These are phyloP conservation scores for Peniophora sp. DNA, from an alignment of 1,284 basidiomycete genomes.

Conservation along the genomic window DNA sequence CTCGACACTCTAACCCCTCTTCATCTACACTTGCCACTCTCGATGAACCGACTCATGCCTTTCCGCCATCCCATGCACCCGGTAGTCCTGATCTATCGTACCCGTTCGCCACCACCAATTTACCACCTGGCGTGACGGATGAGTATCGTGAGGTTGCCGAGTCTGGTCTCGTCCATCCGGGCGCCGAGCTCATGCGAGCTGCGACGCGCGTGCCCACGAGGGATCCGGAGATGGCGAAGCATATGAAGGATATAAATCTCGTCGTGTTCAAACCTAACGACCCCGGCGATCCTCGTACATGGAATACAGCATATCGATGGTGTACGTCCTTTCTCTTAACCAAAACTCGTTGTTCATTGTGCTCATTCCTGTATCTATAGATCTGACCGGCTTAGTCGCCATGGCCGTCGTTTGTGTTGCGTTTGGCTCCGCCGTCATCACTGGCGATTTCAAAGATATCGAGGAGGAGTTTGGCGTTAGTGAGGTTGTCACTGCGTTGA, in stretches of 20 bases:
- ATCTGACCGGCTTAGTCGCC: conserved; percentile 37
- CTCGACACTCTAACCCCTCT: no score
- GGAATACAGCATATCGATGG: conserved; percentile 19
- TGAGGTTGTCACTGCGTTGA: conserved; percentile 18
- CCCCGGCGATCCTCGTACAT: conserved; percentile 27
- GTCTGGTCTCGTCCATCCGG: conserved; percentile 19
- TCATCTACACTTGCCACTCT: no score
- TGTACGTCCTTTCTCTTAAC: conserved; percentile 10
- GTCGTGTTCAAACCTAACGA: conserved; percentile 24
- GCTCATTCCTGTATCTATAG: conserved; percentile 20
- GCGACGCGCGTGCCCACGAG: conserved; percentile 20
- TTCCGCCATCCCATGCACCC: neutral
- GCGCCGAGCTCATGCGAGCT: conserved; percentile 20
- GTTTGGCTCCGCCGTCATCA: conserved; percentile 31
- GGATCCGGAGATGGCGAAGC: conserved; percentile 25
- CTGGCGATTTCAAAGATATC: conserved; percentile 37
- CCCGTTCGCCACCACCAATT: conserved; percentile 24
- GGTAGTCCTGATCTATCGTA: conserved; percentile 21
- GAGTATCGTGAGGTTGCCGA: conserved; percentile 23
- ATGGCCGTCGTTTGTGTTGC: conserved; percentile 33
- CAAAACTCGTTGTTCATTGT: neutral
- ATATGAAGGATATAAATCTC: conserved; percentile 22
- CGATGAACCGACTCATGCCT: neutral
- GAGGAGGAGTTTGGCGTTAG: conserved; percentile 24
- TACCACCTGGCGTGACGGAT: conserved; percentile 21